Conservation (phyloP, 1,284 basidiomycete genomes). For the Pseudomicrostroma phylloplanum region DNA sequence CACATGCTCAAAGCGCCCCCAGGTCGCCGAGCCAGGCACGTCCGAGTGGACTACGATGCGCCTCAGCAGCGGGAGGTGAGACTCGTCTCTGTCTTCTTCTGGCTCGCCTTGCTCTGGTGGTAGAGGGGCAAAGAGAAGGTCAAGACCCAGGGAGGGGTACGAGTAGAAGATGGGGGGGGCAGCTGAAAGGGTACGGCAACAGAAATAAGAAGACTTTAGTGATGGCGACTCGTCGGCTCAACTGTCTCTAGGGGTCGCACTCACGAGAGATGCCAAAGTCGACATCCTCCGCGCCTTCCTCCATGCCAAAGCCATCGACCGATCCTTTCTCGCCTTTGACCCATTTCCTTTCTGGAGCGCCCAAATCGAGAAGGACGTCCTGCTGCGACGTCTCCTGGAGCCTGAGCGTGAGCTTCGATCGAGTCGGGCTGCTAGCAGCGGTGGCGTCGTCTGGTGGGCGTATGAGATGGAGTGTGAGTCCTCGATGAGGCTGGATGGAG, state of each 20-base stretch:
- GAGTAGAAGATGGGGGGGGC: background rate
- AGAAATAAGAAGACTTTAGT: too few species aligned
- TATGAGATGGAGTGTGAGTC: background rate
- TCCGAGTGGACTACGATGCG: background rate
- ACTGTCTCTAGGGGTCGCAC: too few species aligned
- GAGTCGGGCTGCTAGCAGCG: background rate
- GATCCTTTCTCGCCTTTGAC: background rate
- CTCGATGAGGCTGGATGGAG: background rate
- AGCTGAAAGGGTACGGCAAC: background rate
- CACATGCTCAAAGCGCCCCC: conserved; percentile 1
- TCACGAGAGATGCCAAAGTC: background rate
- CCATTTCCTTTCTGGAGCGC: background rate
- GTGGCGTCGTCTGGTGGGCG: background rate
- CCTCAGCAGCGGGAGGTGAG: background rate
- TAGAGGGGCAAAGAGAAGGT: conserved; percentile 1
- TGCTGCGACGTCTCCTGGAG: background rate
- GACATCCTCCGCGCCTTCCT: background rate
- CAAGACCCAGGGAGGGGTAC: conserved; percentile 2
- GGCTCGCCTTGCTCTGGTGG: too few species aligned
- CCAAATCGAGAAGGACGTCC: conserved; percentile 2
- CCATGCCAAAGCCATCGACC: background rate
- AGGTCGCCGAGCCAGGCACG: background rate
- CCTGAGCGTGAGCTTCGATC: background rate
- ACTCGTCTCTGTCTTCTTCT: background rate
- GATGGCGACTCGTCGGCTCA: too few species aligned